phyloP scores from a whole-genome alignment of 2,329 filamentous ascomycete species.

The Verticillium albo-atrum region DNA sequence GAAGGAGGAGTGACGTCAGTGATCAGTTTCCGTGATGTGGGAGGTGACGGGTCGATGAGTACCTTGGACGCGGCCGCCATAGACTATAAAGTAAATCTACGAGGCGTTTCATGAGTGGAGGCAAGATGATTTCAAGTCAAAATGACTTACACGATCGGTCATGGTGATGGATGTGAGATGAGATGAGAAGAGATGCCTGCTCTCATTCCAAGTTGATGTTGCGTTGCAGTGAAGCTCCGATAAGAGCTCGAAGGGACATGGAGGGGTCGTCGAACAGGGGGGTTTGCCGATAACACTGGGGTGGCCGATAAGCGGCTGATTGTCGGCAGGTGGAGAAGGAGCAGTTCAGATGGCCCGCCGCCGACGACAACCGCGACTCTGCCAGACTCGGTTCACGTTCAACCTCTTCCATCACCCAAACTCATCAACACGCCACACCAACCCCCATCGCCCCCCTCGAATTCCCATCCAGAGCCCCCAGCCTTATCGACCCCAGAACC shows the following conservation, averaged over 20 bases:
- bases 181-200: background rate
- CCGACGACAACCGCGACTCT: too few species aligned
- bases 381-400: too few species aligned
- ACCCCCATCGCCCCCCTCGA: background rate
- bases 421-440: too few species aligned
- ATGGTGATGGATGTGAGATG: slow-evolving; percentile 12
- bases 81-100: slow-evolving; percentile 59
- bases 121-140: too few species aligned
- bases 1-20: slow-evolving; percentile 18
- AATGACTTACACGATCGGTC: slow-evolving; percentile 29
- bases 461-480: background rate
- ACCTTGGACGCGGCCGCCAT: slow-evolving; percentile 66
- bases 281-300: background rate
- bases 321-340: background rate
- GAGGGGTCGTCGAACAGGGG: background rate
- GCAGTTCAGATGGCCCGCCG: background rate
- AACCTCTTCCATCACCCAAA: too few species aligned
- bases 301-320: background rate
- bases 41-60: slow-evolving; percentile 14
- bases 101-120: too few species aligned
- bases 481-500: background rate
- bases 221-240: background rate
- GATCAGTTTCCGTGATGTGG: slow-evolving; percentile 18
- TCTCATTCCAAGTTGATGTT: background rate
- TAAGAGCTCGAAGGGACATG: background rate